Percentiles rank a stretch among this genome's conserved stretches.
These are phyloP conservation scores for Phytophthora ohioensis DNA, from an alignment of 352 stramenopile genomes.

Conservation along the genomic window DNA sequence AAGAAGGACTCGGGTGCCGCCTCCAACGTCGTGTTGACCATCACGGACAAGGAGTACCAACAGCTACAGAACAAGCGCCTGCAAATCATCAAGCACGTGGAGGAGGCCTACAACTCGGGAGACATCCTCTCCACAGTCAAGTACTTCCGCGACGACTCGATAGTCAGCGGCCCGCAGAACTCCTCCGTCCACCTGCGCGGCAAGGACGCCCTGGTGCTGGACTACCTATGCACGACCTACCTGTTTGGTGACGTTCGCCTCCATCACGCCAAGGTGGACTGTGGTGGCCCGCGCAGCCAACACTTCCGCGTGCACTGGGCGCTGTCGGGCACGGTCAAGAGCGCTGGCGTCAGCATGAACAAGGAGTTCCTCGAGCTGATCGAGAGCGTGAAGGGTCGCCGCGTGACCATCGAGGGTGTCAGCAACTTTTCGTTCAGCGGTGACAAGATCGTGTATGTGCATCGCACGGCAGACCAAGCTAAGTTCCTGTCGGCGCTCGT, in stretches of 20 bases:
- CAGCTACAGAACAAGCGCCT: conserved; percentile 78
- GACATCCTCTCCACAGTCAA: conserved; percentile 82
- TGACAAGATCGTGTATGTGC: conserved; percentile 91
- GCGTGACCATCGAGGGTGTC: conserved; percentile 85
- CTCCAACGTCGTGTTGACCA: conserved; percentile 61
- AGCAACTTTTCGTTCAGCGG: conserved; percentile 90
- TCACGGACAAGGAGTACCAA: conserved; percentile 84
- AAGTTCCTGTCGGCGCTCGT: conserved; percentile 89
- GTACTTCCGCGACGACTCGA: conserved; percentile 90
- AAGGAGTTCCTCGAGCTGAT: conserved; percentile 90
- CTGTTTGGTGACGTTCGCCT: conserved; percentile 81
- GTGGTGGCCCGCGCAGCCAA: conserved; percentile 80
- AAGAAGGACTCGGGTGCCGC: conserved; percentile 72
- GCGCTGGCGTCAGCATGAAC: conserved; percentile 85
- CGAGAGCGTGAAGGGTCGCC: conserved; percentile 80
- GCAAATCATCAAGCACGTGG: conserved; percentile 84
- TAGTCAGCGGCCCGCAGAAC: conserved; percentile 88
- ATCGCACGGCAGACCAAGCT: conserved; percentile 88
- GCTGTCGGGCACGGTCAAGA: conserved; percentile 80
- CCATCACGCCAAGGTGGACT: conserved; percentile 86
- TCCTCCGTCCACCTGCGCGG: conserved; percentile 83
- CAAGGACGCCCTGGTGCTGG: conserved; percentile 86
- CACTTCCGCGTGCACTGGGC: conserved; percentile 90
- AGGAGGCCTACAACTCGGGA: conserved; percentile 83
- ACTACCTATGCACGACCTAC: conserved; percentile 89